Evolutionary conservation across 768 basidiomycete genomes (phyloP), one percentile per base, ranked within the genome.

Genomic region (Pisolithus sp.): DNA sequence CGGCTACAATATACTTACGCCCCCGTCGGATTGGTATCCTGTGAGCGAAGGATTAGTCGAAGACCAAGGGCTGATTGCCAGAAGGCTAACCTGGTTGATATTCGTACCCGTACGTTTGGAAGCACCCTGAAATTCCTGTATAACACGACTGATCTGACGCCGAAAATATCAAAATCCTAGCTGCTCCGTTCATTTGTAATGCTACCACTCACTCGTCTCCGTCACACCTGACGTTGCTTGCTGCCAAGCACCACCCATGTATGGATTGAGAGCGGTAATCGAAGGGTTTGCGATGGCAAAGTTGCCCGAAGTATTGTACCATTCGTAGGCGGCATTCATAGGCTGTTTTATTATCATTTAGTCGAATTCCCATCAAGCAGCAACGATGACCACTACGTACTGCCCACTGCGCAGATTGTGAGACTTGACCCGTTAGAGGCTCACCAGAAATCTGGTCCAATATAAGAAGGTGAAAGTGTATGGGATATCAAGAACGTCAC

Each of bases 341-440:
- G 92, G 91, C 83, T 86, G 56, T 26, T 67, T 70, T 48, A 31
- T 1, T 9, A 58, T 53, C 20, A 38, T n/a, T 18, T 20, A 5
- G 8, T 13, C 6, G 13, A 17, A 18, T 18, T 23, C 12, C 21
- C 28, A n/a, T 31, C 20, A 34, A n/a, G 15, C 20, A 18, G 28
- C n/a, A 21, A 13, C 9, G n/a, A 36, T 10, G 34, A 31, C 43
- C 12, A 13, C 31, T 42, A 74, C 81, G 71, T 65, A 88, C 86
- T 40, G 73, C 85, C 82, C 83, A 87, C 63, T 95, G 92, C 7
- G 78, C 83, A 43, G 88, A 91, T 66, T 92, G 89, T 6, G 91
- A 93, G 17, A 93, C 89, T 57, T 81, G 73, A 7, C 81, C 82
- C 10, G 53, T 17, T 71, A 64, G 52, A 13, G 71, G 65, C 12